Percentiles rank a stretch among this genome's conserved stretches.
Evolutionary conservation across 495 filamentous ascomycete genomes (phyloP).

Genomic region (Lasiosphaeriaceae sp.): DNA sequence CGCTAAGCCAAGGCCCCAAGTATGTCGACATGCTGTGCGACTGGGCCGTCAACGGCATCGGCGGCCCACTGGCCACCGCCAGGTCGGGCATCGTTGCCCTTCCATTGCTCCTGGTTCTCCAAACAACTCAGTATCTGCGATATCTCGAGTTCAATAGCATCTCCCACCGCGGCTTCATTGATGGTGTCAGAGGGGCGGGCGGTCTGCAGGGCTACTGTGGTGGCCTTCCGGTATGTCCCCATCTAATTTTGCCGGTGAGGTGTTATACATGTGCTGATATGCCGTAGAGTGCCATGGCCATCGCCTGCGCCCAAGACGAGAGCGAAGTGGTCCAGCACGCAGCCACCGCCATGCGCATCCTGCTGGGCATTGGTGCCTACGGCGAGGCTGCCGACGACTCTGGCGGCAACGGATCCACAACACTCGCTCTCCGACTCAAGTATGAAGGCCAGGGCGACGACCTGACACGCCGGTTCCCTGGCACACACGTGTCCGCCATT

Average conservation of each 20-base stretch:
- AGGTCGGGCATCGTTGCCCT: conserved; percentile 33
- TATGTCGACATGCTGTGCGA: conserved; percentile 1
- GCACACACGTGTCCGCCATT: conserved; percentile 29
- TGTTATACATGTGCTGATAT: neutral
- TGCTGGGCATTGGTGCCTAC: conserved; percentile 27
- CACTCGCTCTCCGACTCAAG: conserved; percentile 25
- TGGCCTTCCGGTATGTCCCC: neutral
- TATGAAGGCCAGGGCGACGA: conserved; percentile 27
- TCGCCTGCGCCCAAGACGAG: conserved; percentile 25
- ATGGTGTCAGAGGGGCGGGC: neutral
- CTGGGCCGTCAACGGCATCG: neutral
- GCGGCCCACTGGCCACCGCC: neutral
- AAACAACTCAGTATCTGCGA: conserved; percentile 34
- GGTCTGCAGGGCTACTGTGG: neutral
- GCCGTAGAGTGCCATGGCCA: conserved; percentile 21
- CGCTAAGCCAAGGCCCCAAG: neutral
- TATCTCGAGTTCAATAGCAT: conserved; percentile 21
- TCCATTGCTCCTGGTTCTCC: conserved; percentile 27
- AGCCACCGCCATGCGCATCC: conserved; percentile 22
- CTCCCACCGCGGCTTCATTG: conserved; percentile 1
- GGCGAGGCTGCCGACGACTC: conserved; percentile 28
- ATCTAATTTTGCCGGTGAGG: too few species aligned
- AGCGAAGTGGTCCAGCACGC: conserved; percentile 42
- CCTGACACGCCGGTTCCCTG: conserved; percentile 22
- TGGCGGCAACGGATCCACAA: conserved; percentile 13